Conservation (phyloP, 495 filamentous ascomycete genomes). For the Chaetomium fimeti region DNA sequence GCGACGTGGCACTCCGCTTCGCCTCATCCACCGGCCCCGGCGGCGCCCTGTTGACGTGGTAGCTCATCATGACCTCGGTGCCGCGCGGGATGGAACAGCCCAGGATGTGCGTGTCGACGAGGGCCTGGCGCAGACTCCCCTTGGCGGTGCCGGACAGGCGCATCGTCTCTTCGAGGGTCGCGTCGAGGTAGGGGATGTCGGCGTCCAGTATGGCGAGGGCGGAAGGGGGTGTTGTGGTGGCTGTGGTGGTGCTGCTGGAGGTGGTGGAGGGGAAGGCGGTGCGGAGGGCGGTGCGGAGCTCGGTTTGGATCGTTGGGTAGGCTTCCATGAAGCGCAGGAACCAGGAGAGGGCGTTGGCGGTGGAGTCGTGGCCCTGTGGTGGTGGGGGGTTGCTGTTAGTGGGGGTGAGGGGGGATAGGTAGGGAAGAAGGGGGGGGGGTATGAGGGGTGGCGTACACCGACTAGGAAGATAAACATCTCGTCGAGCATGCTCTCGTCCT, state of each 20-base stretch:
- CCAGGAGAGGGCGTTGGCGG: constrained; percentile 36
- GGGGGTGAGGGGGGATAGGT: neutral
- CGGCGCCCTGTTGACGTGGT: constrained; percentile 22
- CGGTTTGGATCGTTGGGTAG: constrained; percentile 30
- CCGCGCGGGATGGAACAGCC: constrained; percentile 41
- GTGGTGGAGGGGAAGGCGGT: constrained; percentile 20
- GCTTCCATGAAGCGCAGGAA: constrained; percentile 38
- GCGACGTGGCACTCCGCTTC: constrained; percentile 27
- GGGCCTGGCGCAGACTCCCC: constrained; percentile 30
- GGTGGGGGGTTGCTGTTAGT: neutral
- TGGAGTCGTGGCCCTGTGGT: constrained; percentile 33
- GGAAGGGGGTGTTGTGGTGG: too few species aligned
- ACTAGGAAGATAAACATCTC: constrained; percentile 31
- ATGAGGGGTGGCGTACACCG: constrained; percentile 15
- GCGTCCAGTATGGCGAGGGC: constrained; percentile 33
- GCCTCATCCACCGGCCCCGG: constrained; percentile 29
- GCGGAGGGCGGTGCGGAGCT: constrained; percentile 31
- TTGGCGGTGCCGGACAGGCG: constrained; percentile 30
- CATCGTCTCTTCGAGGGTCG: constrained; percentile 36
- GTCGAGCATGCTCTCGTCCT: constrained; percentile 33
- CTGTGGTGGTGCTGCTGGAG: too few species aligned
- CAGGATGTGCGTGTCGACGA: constrained; percentile 37
- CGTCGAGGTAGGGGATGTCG: constrained; percentile 44
- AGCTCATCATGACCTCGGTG: constrained; percentile 31
- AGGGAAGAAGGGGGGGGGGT: neutral